Conservation (phyloP, 2,329 filamentous ascomycete genomes). For the Chaetomium olivaceum region DNA sequence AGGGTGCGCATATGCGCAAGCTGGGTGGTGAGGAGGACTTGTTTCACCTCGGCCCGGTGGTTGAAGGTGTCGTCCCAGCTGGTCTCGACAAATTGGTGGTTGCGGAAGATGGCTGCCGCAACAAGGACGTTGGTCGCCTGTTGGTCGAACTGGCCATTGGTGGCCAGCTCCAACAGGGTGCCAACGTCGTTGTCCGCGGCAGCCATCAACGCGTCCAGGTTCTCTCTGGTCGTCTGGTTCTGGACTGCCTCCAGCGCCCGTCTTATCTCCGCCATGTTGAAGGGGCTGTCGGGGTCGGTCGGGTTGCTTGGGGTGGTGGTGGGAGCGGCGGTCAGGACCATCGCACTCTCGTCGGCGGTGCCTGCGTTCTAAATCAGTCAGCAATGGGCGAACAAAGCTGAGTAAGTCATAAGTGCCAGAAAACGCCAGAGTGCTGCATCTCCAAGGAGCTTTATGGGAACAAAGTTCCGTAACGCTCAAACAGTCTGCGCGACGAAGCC, state of each 20-base stretch:
- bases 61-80: neutral
- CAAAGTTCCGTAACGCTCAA: neutral
- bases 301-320: too few species aligned
- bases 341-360: neutral
- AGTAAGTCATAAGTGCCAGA: constrained; percentile 6
- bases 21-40: neutral
- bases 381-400: constrained; percentile 12
- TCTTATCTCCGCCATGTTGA: neutral
- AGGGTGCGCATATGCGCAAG: neutral
- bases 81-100: neutral
- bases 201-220: neutral
- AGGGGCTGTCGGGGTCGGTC: too few species aligned
- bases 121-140: neutral
- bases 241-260: neutral
- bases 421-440: neutral
- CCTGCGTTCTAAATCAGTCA: constrained; percentile 9
- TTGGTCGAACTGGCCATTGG: neutral
- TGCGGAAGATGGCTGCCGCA: neutral
- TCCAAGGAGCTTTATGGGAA: neutral
- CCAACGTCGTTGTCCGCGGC: neutral
- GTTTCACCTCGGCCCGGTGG: neutral
- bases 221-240: neutral
- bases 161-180: neutral
- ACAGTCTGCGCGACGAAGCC: neutral
- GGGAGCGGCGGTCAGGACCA: neutral